Percentiles rank a stretch among this genome's conserved stretches.
phyloP scores from a whole-genome alignment of 1,139 yeast species.

The Blastobotrys ciferrii region DNA sequence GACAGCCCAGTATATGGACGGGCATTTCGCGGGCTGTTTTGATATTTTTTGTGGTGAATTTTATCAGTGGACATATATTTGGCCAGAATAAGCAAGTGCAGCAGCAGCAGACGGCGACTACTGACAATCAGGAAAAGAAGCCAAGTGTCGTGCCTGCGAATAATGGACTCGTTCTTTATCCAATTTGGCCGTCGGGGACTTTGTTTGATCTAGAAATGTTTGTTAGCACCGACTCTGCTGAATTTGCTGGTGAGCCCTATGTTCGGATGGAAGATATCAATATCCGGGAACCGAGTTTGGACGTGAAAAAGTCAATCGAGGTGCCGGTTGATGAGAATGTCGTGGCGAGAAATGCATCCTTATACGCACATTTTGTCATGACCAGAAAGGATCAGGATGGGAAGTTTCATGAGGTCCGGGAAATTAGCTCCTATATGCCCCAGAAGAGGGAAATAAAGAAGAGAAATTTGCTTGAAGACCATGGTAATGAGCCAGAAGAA shows the following conservation, averaged over 20 bases:
- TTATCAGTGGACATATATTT: slow-evolving; percentile 2
- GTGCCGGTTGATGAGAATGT: slow-evolving; percentile 6
- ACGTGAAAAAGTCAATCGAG: not conserved
- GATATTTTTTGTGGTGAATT: slow-evolving; percentile 4
- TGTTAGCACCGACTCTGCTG: not conserved
- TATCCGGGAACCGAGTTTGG: not conserved
- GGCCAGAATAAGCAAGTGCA: not conserved
- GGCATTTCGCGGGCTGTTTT: not conserved
- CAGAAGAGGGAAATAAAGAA: slow-evolving; percentile 26
- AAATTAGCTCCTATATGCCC: slow-evolving; percentile 13
- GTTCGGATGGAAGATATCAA: not conserved
- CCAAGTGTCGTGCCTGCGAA: too few relatives aligned
- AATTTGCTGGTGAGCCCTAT: not conserved
- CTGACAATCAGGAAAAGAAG: too few relatives aligned
- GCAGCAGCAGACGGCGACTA: too few relatives aligned
- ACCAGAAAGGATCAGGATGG: slow-evolving; percentile 5
- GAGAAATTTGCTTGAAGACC: slow-evolving; percentile 34
- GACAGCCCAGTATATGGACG: slow-evolving; percentile 4
- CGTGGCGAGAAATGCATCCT: slow-evolving; percentile 11
- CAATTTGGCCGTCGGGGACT: slow-evolving; percentile 4
- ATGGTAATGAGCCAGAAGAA: not conserved
- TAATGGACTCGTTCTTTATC: not conserved
- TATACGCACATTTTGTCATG: slow-evolving; percentile 17
- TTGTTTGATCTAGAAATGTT: not conserved
- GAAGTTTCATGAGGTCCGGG: slow-evolving; percentile 1